phyloP scores from a whole-genome alignment of 257 asterid species.

The Solanum peruvianum region DNA sequence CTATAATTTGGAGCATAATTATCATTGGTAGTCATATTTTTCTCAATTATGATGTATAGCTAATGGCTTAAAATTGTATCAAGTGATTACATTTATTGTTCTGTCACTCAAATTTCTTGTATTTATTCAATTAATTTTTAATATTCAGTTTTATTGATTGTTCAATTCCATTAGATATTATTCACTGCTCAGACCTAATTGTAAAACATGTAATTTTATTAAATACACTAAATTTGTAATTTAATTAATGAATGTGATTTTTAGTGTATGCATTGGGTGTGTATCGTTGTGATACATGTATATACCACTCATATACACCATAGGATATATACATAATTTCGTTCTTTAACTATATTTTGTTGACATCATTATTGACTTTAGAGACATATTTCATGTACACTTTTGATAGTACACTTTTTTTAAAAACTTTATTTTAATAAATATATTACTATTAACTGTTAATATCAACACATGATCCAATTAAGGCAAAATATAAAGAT shows the following conservation, averaged over 20 bases:
- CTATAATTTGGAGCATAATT: not conserved
- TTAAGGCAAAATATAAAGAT: too few relatives aligned
- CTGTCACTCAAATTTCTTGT: not conserved
- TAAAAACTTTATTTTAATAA: too few relatives aligned
- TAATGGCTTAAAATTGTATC: not conserved
- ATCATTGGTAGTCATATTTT: not conserved
- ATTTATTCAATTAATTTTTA: not conserved
- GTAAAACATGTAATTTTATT: not conserved
- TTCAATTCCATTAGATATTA: too few relatives aligned
- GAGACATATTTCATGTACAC: not conserved
- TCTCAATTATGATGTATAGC: not conserved
- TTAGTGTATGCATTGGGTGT: not conserved
- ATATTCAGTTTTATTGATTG: not conserved
- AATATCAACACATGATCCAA: not conserved
- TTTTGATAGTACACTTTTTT: not conserved
- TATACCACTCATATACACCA: too few relatives aligned
- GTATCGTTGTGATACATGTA: not conserved
- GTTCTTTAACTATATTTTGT: too few relatives aligned
- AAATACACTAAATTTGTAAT: not conserved
- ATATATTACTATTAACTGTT: too few relatives aligned
- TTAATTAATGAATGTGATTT: not conserved
- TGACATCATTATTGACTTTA: not conserved
- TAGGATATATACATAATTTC: not conserved
- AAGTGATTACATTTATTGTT: not conserved
- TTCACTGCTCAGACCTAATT: too few relatives aligned